Percentiles rank a stretch among this genome's conserved stretches.
Conservation (phyloP, 805 yeast genomes). For the Dipodascus albidus region DNA sequence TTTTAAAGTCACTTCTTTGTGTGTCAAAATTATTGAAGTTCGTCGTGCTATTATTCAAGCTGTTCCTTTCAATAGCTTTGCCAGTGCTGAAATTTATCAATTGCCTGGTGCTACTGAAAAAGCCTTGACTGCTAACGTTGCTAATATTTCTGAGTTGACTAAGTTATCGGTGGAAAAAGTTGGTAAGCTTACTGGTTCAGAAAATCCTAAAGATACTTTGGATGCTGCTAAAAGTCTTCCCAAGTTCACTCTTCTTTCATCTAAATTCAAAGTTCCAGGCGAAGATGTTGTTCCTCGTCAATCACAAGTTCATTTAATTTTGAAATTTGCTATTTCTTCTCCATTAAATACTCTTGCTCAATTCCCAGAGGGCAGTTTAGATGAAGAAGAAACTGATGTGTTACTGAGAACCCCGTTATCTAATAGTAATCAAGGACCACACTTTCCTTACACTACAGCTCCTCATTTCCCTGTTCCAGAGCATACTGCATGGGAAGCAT, state of each 20-base stretch:
- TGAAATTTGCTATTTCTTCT: constrained; percentile 68
- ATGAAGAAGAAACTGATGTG: constrained; percentile 25
- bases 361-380: constrained; percentile 14
- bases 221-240: constrained; percentile 42
- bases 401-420: constrained; percentile 60
- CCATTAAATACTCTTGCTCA: constrained; percentile 34
- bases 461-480: constrained; percentile 63
- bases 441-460: constrained; percentile 50
- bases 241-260: constrained; percentile 48
- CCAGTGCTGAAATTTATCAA: constrained; percentile 61
- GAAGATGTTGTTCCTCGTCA: constrained; percentile 54
- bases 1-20: constrained; percentile 62
- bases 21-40: constrained; percentile 49
- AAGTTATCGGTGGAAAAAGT: neutral
- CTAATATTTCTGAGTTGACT: neutral
- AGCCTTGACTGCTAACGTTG: constrained; percentile 17
- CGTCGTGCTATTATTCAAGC: constrained; percentile 71
- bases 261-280: constrained; percentile 80
- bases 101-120: constrained; percentile 58
- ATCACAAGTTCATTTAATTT: constrained; percentile 60
- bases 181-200: neutral
- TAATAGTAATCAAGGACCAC: constrained; percentile 57
- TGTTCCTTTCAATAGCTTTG: constrained; percentile 36
- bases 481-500: constrained; percentile 49
- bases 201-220: constrained; percentile 4